Conservation (phyloP, 139 green algal genomes). For the Spirogloea muscicola region DNA sequence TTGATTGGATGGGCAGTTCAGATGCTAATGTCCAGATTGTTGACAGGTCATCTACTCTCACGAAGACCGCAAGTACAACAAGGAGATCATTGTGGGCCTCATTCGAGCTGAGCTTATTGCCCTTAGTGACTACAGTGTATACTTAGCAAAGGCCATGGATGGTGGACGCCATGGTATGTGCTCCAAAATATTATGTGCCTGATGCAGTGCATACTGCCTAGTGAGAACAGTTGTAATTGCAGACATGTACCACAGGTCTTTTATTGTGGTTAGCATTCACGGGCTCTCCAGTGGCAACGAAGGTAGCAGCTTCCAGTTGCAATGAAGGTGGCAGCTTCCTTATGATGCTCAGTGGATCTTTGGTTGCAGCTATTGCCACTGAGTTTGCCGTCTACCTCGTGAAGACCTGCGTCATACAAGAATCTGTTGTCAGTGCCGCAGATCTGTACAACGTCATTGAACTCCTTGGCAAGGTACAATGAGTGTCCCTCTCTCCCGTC, state of each 20-base stretch:
- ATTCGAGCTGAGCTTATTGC: constrained; percentile 67
- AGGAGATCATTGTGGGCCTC: constrained; percentile 67
- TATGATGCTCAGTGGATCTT: not conserved
- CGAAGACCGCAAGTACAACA: constrained; percentile 68
- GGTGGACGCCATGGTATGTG: no score
- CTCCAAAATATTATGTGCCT: no score
- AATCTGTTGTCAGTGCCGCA: constrained; percentile 53
- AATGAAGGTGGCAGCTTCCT: no score
- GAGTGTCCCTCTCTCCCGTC: not conserved
- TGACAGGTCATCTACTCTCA: constrained; percentile 54
- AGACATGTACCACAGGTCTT: not conserved
- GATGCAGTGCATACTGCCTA: not conserved
- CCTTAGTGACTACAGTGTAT: constrained; percentile 75
- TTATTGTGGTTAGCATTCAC: not conserved
- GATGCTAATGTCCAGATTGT: no score
- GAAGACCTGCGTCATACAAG: constrained; percentile 54
- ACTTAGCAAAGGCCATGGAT: constrained; percentile 67
- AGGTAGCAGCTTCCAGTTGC: no score
- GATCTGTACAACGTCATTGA: constrained; percentile 71
- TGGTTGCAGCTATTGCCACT: constrained; percentile 40
- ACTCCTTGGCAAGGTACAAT: constrained; percentile 56
- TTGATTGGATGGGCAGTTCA: no score
- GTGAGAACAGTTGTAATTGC: no score
- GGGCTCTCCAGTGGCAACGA: no score
- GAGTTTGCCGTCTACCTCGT: constrained; percentile 79